Conservation (phyloP, 345 rosid species). For the Iberis pinnata region DNA sequence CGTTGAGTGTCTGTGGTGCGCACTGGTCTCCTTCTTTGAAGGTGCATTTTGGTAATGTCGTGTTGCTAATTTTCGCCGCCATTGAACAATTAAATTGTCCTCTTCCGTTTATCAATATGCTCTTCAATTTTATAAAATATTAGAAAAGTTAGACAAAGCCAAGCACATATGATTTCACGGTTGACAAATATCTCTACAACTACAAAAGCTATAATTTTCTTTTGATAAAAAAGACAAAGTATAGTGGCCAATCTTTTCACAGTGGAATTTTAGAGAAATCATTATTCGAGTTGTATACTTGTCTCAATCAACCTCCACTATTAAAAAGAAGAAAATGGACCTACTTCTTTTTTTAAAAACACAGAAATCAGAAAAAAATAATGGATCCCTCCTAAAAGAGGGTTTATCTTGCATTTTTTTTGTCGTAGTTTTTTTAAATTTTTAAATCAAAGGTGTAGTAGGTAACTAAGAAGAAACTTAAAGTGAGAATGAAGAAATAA, state of each 20-base stretch:
- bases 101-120: slow-evolving; percentile 66
- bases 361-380: too few relatives aligned
- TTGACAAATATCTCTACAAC: too few relatives aligned
- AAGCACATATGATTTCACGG: too few relatives aligned
- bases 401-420: too few relatives aligned
- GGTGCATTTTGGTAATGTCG: slow-evolving; percentile 30
- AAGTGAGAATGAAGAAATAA: too few relatives aligned
- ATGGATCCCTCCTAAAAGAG: too few relatives aligned
- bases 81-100: slow-evolving; percentile 76
- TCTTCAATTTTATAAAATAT: slow-evolving; percentile 14
- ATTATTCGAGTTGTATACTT: background rate
- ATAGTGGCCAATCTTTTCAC: background rate
- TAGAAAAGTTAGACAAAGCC: background rate
- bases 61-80: slow-evolving; percentile 34
- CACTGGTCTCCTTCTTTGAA: slow-evolving; percentile 54
- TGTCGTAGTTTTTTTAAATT: too few relatives aligned
- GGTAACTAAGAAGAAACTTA: too few relatives aligned
- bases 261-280: background rate
- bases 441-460: too few relatives aligned
- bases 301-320: slow-evolving; percentile 9
- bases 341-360: background rate
- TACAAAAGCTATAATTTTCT: too few relatives aligned
- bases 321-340: background rate
- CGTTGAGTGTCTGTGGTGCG: slow-evolving; percentile 48
- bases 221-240: background rate